Percentiles rank a stretch among this genome's conserved stretches.
Conservation (phyloP, 108 stramenopile species). For the Conticribra weissflogii region DNA sequence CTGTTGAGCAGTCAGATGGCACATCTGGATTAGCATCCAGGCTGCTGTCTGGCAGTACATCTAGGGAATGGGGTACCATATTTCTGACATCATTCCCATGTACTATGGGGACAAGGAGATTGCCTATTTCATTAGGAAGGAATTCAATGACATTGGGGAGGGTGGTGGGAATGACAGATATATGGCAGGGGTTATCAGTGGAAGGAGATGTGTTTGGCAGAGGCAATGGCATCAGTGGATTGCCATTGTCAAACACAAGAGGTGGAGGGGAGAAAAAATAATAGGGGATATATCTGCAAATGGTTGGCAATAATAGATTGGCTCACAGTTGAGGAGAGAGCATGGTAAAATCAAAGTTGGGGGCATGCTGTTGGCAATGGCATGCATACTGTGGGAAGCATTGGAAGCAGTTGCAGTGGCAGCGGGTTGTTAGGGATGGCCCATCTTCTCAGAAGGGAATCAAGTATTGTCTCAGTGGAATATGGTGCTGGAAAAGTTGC, state of each 20-base stretch:
- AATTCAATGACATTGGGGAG: constrained; percentile 16
- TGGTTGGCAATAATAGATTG: constrained; percentile 23
- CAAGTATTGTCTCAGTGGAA: constrained; percentile 44
- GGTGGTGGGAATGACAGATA: too few relatives aligned
- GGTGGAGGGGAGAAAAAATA: constrained; percentile 12
- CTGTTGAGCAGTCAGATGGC: constrained; percentile 70
- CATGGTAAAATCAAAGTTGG: constrained; percentile 3
- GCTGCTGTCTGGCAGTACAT: constrained; percentile 77
- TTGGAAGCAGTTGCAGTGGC: not conserved
- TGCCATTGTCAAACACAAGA: too few relatives aligned
- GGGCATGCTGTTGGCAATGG: too few relatives aligned
- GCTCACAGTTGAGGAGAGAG: constrained; percentile 25
- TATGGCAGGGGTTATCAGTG: too few relatives aligned
- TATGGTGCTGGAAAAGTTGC: constrained; percentile 50
- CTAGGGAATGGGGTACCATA: constrained; percentile 68
- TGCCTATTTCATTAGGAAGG: constrained; percentile 83
- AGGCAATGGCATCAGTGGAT: too few relatives aligned
- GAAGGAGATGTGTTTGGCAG: too few relatives aligned
- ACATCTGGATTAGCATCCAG: constrained; percentile 77
- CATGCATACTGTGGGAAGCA: not conserved
- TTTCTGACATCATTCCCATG: constrained; percentile 63
- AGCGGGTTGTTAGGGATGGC: constrained; percentile 22
- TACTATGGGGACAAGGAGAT: constrained; percentile 94
- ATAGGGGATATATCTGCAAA: constrained; percentile 29
- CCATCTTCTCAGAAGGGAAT: not conserved